These are phyloP conservation scores for Chlamydomonas sphaeroides DNA, from an alignment of 139 green algal genomes.

Conservation along the genomic window DNA sequence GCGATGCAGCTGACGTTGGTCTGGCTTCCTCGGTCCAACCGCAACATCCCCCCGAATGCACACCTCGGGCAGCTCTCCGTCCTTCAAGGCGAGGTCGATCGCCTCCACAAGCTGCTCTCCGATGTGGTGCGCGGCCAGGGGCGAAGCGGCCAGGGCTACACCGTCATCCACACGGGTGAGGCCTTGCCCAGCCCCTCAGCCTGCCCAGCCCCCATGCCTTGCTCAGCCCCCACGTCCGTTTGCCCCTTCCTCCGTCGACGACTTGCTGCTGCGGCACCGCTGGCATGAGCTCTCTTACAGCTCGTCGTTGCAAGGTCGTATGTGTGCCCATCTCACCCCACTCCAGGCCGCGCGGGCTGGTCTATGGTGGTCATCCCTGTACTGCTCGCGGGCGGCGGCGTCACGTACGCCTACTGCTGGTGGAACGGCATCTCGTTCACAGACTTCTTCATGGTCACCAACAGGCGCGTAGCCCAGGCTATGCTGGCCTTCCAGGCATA, in stretches of 20 bases:
- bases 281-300: too few species aligned
- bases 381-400: conserved; percentile 8
- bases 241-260: too few species aligned
- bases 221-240: not conserved
- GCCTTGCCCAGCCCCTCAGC: not conserved
- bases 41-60: too few species aligned
- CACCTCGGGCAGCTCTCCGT: conserved; percentile 31
- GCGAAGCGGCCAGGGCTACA: conserved; percentile 12
- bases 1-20: too few species aligned
- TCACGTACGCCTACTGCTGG: conserved; percentile 44
- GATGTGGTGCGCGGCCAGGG: conserved; percentile 42
- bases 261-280: too few species aligned
- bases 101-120: conserved; percentile 39
- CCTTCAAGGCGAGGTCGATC: conserved; percentile 49
- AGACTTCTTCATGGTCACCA: conserved; percentile 54
- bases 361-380: conserved; percentile 25
- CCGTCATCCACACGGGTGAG: conserved; percentile 44
- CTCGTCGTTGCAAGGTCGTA: too few species aligned
- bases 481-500: too few species aligned
- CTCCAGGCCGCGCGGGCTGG: conserved; percentile 19
- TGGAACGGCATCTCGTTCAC: conserved; percentile 28
- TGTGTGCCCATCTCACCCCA: not conserved
- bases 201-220: not conserved
- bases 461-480: too few species aligned
- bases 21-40: too few species aligned